A percentile compares a stretch with the other conserved stretches of the same genome.
These are phyloP conservation scores for Coleophoma eucalyptorum DNA, from an alignment of 2,329 filamentous ascomycete species.

Conservation along the genomic window DNA sequence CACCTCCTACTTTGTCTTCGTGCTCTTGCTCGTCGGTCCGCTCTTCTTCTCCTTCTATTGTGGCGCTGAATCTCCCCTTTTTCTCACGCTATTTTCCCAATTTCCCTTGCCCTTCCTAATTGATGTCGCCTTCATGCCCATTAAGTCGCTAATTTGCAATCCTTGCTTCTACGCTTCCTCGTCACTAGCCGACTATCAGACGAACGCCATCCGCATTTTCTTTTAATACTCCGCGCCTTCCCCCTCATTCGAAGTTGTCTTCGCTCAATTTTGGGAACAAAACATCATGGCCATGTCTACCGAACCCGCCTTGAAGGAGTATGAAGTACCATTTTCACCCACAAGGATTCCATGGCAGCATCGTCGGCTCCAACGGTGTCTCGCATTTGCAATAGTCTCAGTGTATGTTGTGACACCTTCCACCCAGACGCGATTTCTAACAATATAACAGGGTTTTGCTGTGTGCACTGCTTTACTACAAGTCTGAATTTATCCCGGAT, in stretches of 20 bases:
- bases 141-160: too few relatives aligned
- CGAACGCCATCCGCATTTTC: too few relatives aligned
- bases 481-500: not conserved
- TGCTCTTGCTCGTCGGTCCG: too few relatives aligned
- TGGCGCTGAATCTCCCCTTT: too few relatives aligned
- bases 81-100: too few relatives aligned
- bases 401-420: not conserved
- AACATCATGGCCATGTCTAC: not conserved
- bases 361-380: not conserved
- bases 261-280: not conserved
- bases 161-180: too few relatives aligned
- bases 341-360: not conserved
- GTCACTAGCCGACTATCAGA: too few relatives aligned
- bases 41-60: too few relatives aligned
- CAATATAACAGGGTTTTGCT: not conserved
- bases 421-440: not conserved
- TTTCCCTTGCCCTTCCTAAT: too few relatives aligned
- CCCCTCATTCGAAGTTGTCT: not conserved
- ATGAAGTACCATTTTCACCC: not conserved
- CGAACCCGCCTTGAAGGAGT: not conserved
- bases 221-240: not conserved
- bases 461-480: not conserved
- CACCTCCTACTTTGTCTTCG: too few relatives aligned
- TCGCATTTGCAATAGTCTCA: not conserved
- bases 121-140: too few relatives aligned